Base-by-base conservation (phyloP, 345 rosid species). In the Eucalyptus caleyi region DNA sequence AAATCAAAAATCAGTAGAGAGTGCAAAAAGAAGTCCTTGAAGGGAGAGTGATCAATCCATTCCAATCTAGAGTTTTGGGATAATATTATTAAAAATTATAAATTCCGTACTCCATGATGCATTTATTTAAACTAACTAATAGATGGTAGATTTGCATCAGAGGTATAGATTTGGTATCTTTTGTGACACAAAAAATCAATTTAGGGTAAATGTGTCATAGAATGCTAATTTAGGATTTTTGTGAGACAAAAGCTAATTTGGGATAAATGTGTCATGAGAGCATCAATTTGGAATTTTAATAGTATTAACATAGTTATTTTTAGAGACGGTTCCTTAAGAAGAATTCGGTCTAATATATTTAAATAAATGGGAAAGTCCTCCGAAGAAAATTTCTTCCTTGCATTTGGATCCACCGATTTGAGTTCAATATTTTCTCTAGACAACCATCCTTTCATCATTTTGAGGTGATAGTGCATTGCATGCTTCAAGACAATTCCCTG, bases 141-240 rank as follows among this genome's bases (percentile, higher is more conserved):
- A 13, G 8, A 60, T 26, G 32, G 9, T 60, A 27, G 69, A 27
- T 60, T 60, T 60, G 32, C 13, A 3, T 60, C 0, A 27, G 8
- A 2, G 16, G 2, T 11, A 4, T 2, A 1, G 1, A 26, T 60
- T 53, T 27, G 4, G 32, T 13, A 12, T 60, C 16, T 60, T 60
- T 27, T 27, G 69, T 27, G 16, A 60, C 8, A 27, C 2, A 4
- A 60, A 30, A 60, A 27, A 19, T 60, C 2, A 60, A 27, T 27
- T 12, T 27, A 14, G 67, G 56, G 16, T 21, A 60, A 60, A 60
- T 24, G 4, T 59, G n/a, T 26, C 4, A 5, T 26, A 2, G n/a
- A 26, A 0, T 59, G 14, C 15, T 6, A 26, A 1, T 59, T 59
- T 26, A 26, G 14, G 6, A 59, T 26, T 59, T 50, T 2, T 26